Base-by-base conservation (phyloP, 2,329 filamentous ascomycete genomes). In the Aspergillus sp. region DNA sequence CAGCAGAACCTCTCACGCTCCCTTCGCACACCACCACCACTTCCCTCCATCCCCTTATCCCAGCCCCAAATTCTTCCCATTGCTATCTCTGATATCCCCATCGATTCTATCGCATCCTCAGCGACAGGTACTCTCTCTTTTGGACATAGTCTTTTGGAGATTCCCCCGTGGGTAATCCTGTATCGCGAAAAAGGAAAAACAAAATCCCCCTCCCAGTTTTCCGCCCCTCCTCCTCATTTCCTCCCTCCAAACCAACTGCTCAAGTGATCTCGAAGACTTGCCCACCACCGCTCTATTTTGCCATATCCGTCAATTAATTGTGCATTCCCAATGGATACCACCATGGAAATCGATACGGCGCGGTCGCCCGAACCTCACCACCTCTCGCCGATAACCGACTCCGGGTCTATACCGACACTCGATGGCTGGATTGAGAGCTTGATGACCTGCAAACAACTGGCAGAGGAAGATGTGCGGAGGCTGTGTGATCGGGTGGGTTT, bases 361-460 rank as follows among this genome's bases (percentile, higher is more conserved):
- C 88, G 90, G 74, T 84, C 86, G 64, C 87, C 90, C 57, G 83
- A 86, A 67, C 80, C 82, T 57, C 81, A 88, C 68, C 86, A 86
- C 66, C 73, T 95, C 61, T 82, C 86, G 51, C 82, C 89, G 44
- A 76, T 83, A 48, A 80, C 83, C 63, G 93, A 97, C 75, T 87
- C 91, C 48, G 84, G 90, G 52, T 88, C 90, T 60, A 93, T 95
- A 76, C 84, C 87, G 53, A 95, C 89, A 52, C 80, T 98, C 55
- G 93, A 98, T 69, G 90, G 90, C 66, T 98, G 93, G 93, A 97
- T 98, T 68, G 91, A 96, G 79, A 90, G 81, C 76, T 79, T 98
- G 74, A 97, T 98, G 91, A 84, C 75, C 67, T 98, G 93, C 86
- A 98, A 98, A 78, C 93, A 97, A 80, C 80, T 98, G 71, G 83